Evolutionary conservation across 2,329 filamentous ascomycete species (phyloP), one percentile per base, ranked within the genome.

Genomic region (Onygena corvina): DNA sequence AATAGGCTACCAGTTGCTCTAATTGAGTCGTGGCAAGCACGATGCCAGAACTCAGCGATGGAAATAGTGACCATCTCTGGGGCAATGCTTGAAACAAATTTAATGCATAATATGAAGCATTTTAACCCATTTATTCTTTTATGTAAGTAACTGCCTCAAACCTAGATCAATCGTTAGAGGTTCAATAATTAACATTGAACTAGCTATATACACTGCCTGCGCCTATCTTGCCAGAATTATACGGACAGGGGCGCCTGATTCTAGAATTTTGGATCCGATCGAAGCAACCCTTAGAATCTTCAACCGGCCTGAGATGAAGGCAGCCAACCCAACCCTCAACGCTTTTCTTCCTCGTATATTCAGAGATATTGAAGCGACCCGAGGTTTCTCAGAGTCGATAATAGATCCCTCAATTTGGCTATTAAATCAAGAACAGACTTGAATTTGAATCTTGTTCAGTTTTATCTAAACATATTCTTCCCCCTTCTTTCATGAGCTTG

Each of bases 111-210:
- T 23, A 38, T 33, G 14, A 14, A 36, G 20, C 46, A 47, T 47
- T 47, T 47, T n/a, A 47, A 47, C 20, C 46, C 46, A 9, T 47
- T 35, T 36, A 35, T 47, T 21, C 31, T 47, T 36, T 36, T 47
- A 47, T 36, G 46, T 47, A 34, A 47, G 46, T 47, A 14, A 7
- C 23, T n/a, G n/a, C 11, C 4, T 25, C n/a, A 11, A 33, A 2
- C 21, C 14, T 42, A 6, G 4, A 25, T n/a, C n/a, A 42, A 25
- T 27, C 4, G 36, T 20, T 21, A 18, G n/a, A 14, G n/a, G n/a
- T 20, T 25, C 18, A 12, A 3, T 9, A 23, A 8, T 29, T 46
- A 12, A 42, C 36, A 6, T 7, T 34, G 2, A 14, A 3, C 8
- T 27, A 47, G 46, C 30, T 7, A 27, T 47, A 23, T 47, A 47